A percentile compares a stretch with the other conserved stretches of the same genome.
These are phyloP conservation scores for Pythium rishiriense DNA, from an alignment of 352 stramenopile genomes.

Conservation along the genomic window DNA sequence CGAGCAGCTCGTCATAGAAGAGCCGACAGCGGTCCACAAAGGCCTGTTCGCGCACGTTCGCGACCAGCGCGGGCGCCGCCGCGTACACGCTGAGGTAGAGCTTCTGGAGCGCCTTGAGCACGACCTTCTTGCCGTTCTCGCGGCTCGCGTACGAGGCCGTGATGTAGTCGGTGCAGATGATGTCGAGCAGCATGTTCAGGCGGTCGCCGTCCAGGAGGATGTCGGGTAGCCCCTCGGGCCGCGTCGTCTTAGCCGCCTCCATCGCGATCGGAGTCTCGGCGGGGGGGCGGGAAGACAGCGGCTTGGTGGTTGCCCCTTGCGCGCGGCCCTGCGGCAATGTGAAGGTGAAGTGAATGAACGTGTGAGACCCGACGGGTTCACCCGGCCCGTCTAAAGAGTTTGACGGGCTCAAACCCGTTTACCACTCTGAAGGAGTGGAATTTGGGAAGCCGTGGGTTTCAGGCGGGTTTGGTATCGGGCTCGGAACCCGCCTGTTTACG, in stretches of 20 bases:
- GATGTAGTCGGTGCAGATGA: constrained; percentile 86
- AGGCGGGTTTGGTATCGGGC: neutral
- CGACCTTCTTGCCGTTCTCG: constrained; percentile 79
- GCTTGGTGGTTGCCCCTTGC: neutral
- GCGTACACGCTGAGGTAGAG: constrained; percentile 76
- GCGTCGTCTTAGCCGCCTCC: constrained; percentile 11
- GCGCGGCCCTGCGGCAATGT: constrained; percentile 5
- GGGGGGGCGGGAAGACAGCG: too few species aligned
- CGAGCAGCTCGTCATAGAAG: constrained; percentile 67
- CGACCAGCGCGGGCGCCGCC: constrained; percentile 16
- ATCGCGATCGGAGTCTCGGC: neutral
- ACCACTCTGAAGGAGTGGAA: neutral
- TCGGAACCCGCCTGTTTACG: constrained; percentile 3
- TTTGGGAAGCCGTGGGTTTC: constrained; percentile 1
- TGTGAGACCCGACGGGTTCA: neutral
- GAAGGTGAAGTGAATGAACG: constrained; percentile 18
- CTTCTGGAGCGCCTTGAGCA: constrained; percentile 80
- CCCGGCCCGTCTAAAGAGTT: too few species aligned
- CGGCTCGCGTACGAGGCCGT: constrained; percentile 83
- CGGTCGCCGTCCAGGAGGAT: constrained; percentile 74
- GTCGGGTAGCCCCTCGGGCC: constrained; percentile 39
- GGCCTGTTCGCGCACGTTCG: constrained; percentile 36
- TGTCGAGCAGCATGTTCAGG: constrained; percentile 84
- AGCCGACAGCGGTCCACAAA: constrained; percentile 50
- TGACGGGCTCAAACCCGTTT: constrained; percentile 2